Percentiles rank a stretch among this genome's conserved stretches.
Conservation (phyloP, 345 rosid genomes). For the Hevea brasiliensis region DNA sequence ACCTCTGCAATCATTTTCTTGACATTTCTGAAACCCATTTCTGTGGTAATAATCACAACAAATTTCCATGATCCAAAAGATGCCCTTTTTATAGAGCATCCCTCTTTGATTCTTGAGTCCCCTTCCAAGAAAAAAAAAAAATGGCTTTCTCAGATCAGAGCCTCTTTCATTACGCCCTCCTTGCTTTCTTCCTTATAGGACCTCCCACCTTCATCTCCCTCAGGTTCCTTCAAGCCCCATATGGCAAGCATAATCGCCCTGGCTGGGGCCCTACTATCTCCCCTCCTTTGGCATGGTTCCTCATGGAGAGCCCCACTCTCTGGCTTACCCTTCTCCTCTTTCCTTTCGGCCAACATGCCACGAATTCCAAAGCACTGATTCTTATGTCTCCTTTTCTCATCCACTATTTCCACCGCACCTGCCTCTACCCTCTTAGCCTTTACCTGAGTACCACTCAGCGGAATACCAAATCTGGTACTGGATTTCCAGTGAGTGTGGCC, state of each 20-base stretch:
- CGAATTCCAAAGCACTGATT: constrained; percentile 54
- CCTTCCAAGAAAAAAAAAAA: not conserved
- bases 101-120: not conserved
- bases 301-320: constrained; percentile 89
- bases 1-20: too few species aligned
- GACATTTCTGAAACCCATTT: not conserved
- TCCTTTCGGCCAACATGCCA: constrained; percentile 59
- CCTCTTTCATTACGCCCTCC: constrained; percentile 53
- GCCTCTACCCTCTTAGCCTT: constrained; percentile 78
- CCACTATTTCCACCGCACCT: constrained; percentile 80
- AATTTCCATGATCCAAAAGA: not conserved
- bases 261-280: constrained; percentile 91
- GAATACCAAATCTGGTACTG: constrained; percentile 1
- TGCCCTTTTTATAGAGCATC: not conserved
- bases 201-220: constrained; percentile 69
- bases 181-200: constrained; percentile 54
- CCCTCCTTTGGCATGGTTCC: constrained; percentile 80
- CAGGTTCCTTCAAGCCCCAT: constrained; percentile 75
- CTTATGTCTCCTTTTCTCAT: constrained; percentile 64
- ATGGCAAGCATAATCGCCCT: constrained; percentile 84
- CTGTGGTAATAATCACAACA: not conserved
- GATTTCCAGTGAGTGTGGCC: constrained; percentile 60
- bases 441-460: constrained; percentile 14
- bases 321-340: constrained; percentile 71
- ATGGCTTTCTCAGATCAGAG: constrained; percentile 44